Percentiles rank a stretch among this genome's conserved stretches.
phyloP scores from a whole-genome alignment of 2,329 filamentous ascomycete species.

The Ophiosphaerella herpotricha region DNA sequence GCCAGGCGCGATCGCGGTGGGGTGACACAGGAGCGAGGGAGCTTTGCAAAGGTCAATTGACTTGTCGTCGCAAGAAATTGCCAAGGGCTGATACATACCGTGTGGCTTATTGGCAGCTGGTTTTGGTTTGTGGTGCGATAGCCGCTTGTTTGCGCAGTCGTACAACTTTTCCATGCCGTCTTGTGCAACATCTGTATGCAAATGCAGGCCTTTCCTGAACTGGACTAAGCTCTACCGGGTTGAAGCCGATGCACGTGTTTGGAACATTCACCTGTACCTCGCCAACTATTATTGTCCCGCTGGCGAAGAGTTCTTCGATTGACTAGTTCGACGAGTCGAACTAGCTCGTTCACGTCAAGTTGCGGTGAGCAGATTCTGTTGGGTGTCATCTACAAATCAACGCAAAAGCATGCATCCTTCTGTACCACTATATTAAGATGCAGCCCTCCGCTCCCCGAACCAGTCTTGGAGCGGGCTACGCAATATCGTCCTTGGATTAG shows the following conservation, averaged over 20 bases:
- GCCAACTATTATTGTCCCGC: background rate
- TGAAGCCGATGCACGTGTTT: conserved; percentile 15
- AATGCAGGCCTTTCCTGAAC: conserved; percentile 13
- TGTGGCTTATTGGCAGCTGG: conserved; percentile 5
- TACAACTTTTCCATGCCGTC: conserved; percentile 26
- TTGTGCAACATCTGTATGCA: background rate
- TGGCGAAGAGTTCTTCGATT: too few species aligned
- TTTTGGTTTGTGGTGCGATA: conserved; percentile 18
- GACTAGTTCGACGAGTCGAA: too few species aligned
- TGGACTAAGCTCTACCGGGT: conserved; percentile 9
- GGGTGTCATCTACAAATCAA: conserved; percentile 1
- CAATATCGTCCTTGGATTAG: too few species aligned
- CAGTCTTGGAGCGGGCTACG: too few species aligned
- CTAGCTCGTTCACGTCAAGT: background rate
- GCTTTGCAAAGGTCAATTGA: conserved; percentile 9
- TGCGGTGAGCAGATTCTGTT: conserved; percentile 17
- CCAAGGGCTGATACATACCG: conserved; percentile 1
- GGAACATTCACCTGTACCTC: conserved; percentile 8
- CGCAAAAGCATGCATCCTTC: conserved; percentile 8
- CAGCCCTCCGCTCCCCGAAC: background rate
- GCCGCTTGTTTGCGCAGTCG: background rate
- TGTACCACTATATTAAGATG: background rate
- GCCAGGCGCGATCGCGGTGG: background rate
- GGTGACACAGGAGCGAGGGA: background rate
- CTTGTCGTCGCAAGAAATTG: background rate